Conservation (phyloP, 2,329 filamentous ascomycete genomes). For the Pseudogymnoascus sp. region DNA sequence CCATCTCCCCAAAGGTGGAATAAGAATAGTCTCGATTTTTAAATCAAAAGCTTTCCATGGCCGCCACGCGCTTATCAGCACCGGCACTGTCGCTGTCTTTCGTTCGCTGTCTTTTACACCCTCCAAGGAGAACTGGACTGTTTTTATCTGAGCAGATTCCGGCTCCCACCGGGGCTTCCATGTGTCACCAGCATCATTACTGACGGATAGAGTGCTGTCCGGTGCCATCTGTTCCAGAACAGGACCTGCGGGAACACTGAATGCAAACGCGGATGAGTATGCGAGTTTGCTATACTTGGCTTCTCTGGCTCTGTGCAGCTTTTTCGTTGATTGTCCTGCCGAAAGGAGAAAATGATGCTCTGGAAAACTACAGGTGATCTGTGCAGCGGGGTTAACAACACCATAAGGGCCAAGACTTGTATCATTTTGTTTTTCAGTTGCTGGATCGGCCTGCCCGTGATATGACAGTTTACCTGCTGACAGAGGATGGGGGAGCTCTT, state of each 20-base stretch:
- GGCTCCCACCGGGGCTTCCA: slow-evolving; percentile 24
- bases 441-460: slow-evolving; percentile 3
- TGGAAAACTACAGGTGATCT: slow-evolving; percentile 37
- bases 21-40: slow-evolving; percentile 30
- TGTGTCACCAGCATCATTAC: slow-evolving; percentile 19
- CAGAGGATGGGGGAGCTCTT: slow-evolving; percentile 33
- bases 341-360: slow-evolving; percentile 39
- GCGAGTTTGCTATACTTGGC: slow-evolving; percentile 43
- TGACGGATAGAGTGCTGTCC: slow-evolving; percentile 23
- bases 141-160: slow-evolving; percentile 11
- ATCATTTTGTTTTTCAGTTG: neutral
- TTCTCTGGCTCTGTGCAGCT: slow-evolving; percentile 34
- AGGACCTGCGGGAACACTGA: slow-evolving; percentile 36
- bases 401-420: slow-evolving; percentile 4
- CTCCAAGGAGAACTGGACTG: neutral
- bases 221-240: slow-evolving; percentile 27
- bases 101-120: neutral
- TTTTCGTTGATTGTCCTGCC: slow-evolving; percentile 33
- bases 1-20: slow-evolving; percentile 28
- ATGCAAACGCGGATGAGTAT: slow-evolving; percentile 41
- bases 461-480: neutral
- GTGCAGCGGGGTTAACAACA: slow-evolving; percentile 30
- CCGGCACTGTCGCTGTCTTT: neutral
- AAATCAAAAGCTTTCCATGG: slow-evolving; percentile 20
- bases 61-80: slow-evolving; percentile 18